Evolutionary conservation across 2,329 filamentous ascomycete genomes (phyloP).

Genomic region (Fusarium succisae): DNA sequence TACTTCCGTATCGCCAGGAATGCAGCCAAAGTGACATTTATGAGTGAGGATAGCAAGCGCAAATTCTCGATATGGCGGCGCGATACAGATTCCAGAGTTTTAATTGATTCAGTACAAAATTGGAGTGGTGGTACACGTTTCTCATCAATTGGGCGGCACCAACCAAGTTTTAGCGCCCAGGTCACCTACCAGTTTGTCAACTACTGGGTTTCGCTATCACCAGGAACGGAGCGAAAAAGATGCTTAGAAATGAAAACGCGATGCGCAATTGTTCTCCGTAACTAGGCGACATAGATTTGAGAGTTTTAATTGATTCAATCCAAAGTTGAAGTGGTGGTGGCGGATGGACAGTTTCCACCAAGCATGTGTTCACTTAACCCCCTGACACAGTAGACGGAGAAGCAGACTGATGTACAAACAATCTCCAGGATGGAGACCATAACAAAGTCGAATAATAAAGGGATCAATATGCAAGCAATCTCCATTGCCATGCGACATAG

Average conservation of each 20-base stretch:
- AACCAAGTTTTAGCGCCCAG: neutral
- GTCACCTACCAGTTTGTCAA: rapidly evolving
- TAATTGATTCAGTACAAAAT: neutral
- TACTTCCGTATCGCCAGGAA: neutral
- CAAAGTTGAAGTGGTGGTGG: neutral
- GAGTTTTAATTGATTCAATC: neutral
- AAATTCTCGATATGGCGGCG: neutral
- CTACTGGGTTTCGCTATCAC: rapidly evolving
- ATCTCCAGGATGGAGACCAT: neutral
- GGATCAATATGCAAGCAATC: neutral
- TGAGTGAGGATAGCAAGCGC: neutral
- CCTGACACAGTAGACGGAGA: neutral
- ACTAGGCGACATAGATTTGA: neutral
- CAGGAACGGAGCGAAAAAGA: neutral
- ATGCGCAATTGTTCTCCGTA: rapidly evolving
- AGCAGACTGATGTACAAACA: neutral
- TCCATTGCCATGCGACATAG: neutral
- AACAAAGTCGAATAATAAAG: too few relatives aligned
- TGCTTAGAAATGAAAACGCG: rapidly evolving
- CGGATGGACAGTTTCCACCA: neutral
- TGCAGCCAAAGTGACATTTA: neutral
- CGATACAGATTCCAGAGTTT: rapidly evolving
- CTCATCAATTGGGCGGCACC: rapidly evolving
- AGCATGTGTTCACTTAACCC: too few relatives aligned
- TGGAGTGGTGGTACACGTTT: neutral